Conservation (phyloP, 2,329 filamentous ascomycete species). For the Bipolaris victoriae region DNA sequence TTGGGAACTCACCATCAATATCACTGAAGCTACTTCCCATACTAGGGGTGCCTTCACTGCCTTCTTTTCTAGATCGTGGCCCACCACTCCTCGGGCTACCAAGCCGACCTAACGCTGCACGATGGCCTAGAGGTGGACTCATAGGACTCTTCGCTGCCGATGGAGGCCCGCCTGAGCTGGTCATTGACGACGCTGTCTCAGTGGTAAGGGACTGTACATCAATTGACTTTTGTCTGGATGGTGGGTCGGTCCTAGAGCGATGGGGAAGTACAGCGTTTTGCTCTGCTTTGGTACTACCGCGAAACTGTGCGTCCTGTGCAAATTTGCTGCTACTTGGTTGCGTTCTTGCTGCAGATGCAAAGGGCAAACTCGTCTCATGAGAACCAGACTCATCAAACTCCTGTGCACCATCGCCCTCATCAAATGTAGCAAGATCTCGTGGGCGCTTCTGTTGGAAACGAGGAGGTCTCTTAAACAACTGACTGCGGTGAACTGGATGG, state of each 20-base stretch:
- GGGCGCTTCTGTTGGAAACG: conserved; percentile 43
- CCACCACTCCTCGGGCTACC: conserved; percentile 56
- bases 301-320: conserved; percentile 15
- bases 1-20: conserved; percentile 66
- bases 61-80: conserved; percentile 31
- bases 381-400: conserved; percentile 62
- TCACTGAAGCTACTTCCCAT: conserved; percentile 83
- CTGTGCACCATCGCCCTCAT: conserved; percentile 42
- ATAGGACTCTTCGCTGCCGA: conserved; percentile 28
- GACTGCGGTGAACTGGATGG: conserved; percentile 51
- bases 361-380: conserved; percentile 53
- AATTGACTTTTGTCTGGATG: conserved; percentile 20
- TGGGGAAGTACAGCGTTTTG: conserved; percentile 16
- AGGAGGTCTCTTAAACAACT: conserved; percentile 53
- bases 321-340: conserved; percentile 12
- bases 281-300: conserved; percentile 10
- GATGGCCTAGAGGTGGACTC: conserved; percentile 60
- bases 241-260: conserved; percentile 6
- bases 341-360: conserved; percentile 42
- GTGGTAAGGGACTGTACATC: conserved; percentile 32
- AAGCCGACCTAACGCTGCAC: conserved; percentile 63
- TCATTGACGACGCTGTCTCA: conserved; percentile 60
- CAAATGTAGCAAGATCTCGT: conserved; percentile 32
- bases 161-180: conserved; percentile 45
- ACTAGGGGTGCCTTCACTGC: conserved; percentile 46